Conservation (phyloP, 805 yeast species). For the Saturnispora halmiae region DNA sequence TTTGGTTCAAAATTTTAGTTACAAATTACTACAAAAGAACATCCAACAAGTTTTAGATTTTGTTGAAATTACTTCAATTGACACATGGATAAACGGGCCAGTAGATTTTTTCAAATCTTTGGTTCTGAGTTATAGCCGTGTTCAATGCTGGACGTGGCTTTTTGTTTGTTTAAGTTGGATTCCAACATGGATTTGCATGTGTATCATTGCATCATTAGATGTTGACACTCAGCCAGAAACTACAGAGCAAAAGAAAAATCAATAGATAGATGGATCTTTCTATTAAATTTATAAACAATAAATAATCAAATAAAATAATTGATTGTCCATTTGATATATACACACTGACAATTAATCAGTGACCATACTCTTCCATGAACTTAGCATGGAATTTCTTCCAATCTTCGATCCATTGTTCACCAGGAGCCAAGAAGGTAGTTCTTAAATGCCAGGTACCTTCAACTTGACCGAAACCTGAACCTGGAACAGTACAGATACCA, state of each 20-base stretch:
- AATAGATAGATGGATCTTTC: neutral
- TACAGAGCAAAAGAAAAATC: slow-evolving; percentile 12
- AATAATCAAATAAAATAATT: no score
- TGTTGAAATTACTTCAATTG: slow-evolving; percentile 10
- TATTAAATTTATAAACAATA: no score
- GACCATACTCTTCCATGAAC: slow-evolving; percentile 51
- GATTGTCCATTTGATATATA: no score
- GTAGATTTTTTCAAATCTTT: slow-evolving; percentile 42
- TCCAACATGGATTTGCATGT: slow-evolving; percentile 59
- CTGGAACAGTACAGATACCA: slow-evolving; percentile 97
- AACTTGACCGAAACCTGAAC: slow-evolving; percentile 92
- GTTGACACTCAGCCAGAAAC: slow-evolving; percentile 13
- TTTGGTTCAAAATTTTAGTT: slow-evolving; percentile 24
- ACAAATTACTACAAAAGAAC: slow-evolving; percentile 15
- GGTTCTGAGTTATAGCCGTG: slow-evolving; percentile 52
- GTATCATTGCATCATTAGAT: slow-evolving; percentile 21
- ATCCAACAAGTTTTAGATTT: slow-evolving; percentile 15
- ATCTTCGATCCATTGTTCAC: slow-evolving; percentile 72
- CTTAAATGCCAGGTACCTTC: slow-evolving; percentile 86
- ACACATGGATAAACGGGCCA: slow-evolving; percentile 25
- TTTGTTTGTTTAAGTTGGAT: slow-evolving; percentile 68
- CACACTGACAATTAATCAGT: no score
- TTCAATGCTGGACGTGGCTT: slow-evolving; percentile 83
- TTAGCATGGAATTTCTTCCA: slow-evolving; percentile 74
- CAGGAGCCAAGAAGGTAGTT: slow-evolving; percentile 96